Evolutionary conservation across 768 basidiomycete genomes (phyloP).

Genomic region (Tricholoma sp.): DNA sequence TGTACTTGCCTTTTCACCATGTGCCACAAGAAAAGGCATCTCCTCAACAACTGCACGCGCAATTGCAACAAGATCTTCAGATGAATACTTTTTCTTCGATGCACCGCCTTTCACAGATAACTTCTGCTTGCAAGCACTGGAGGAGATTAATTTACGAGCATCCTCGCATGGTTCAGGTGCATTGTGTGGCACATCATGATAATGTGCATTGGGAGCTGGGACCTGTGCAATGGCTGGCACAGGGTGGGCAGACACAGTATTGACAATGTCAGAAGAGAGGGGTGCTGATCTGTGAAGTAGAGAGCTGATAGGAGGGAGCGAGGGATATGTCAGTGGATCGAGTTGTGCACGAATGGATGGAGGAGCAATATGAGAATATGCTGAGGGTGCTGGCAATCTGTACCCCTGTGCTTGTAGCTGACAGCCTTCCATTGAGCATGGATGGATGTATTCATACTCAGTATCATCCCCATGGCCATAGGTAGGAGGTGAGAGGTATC

Average conservation of each 20-base stretch:
- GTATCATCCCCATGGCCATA: background rate
- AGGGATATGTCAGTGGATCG: background rate
- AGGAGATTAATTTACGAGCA: background rate
- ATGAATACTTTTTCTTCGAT: background rate
- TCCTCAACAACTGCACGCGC: background rate
- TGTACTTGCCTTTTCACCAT: background rate
- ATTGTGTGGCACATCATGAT: background rate
- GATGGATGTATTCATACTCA: background rate
- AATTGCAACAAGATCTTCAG: background rate
- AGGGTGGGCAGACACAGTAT: too few relatives aligned
- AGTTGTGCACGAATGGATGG: background rate
- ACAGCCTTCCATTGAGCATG: background rate
- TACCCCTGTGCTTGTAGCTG: background rate
- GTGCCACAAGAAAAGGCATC: background rate
- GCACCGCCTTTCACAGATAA: background rate
- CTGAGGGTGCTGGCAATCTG: background rate
- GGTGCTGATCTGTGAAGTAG: background rate
- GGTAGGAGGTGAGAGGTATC: background rate
- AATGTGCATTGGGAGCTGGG: background rate
- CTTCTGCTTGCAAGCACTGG: background rate
- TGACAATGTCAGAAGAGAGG: background rate
- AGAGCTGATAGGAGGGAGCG: background rate
- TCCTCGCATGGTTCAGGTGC: background rate
- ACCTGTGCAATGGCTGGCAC: background rate
- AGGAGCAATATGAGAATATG: background rate